These are phyloP conservation scores for Angophora floribunda DNA, from an alignment of 345 rosid genomes.

Conservation along the genomic window DNA sequence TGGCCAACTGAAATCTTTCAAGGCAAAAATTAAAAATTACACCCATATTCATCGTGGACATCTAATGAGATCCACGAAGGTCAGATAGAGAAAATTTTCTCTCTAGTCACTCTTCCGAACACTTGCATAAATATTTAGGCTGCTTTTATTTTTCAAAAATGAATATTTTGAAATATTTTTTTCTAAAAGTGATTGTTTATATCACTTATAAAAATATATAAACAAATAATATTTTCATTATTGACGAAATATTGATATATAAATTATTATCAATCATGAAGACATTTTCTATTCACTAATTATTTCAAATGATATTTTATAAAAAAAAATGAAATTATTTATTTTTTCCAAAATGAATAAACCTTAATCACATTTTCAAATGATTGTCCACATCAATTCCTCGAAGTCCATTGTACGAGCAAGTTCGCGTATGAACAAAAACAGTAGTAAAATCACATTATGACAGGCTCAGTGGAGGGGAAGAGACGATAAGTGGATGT, in stretches of 20 bases:
- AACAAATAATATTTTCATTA: no score
- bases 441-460: not conserved
- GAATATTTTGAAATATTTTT: no score
- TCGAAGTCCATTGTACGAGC: not conserved
- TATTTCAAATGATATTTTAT: not conserved
- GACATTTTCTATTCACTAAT: no score
- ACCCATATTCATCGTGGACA: not conserved
- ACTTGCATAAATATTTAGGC: not conserved
- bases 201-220: no score
- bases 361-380: not conserved
- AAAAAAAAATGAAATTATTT: no score
- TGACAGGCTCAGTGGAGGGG: not conserved
- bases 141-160: accelerated
- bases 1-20: not conserved
- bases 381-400: not conserved
- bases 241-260: no score
- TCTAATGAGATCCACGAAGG: not conserved
- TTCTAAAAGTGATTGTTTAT: accelerated
- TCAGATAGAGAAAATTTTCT: not conserved
- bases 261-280: no score
- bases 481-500: not conserved
- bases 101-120: not conserved
- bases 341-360: no score
- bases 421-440: not conserved
- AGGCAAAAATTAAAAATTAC: not conserved